Evolutionary conservation across 1,284 basidiomycete genomes (phyloP), one percentile per base, ranked within the genome.

Genomic region (Sanguinoderma infundibulare): DNA sequence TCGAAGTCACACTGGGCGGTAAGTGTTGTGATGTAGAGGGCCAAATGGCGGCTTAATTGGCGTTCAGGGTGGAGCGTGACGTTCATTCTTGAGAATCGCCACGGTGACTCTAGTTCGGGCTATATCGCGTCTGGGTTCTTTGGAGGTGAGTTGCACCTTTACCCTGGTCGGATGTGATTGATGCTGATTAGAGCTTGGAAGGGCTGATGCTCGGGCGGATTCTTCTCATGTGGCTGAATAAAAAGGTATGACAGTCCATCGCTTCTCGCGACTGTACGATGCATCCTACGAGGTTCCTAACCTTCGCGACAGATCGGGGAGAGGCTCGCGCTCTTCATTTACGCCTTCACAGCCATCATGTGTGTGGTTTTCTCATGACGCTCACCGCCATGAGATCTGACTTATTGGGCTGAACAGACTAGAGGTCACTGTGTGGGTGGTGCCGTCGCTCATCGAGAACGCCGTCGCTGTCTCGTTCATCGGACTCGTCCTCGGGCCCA

Each of bases 1-100:
- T 86, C 0, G 87, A 90, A 67, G 87, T 89, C 1, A 87, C 87
- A 0, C 80, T 88, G 52, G 87, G 86, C 65, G 85, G 85, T 84
- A 63, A 46, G 61, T 51, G 5, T 22, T n/a, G 7, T 5, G 0
- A 12, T 66, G 22, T 49, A 7, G 10, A 2, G 15, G 0, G 8
- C 24, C 28, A 9, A 30, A 0, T 9, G 8, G 7, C 4, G 14
- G 28, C 17, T 5, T 32, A 9, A 49, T 2, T n/a, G 17, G 1
- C 5, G 6, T n/a, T 6, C 26, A 66, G 65, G 62, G 3, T 66
- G 65, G 65, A 66, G 62, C n/a, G 59, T 66, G 14, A 63, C 64
- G 10, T 66, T 57, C 44, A 72, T 84, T 30, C 78, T 79, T 10
- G 60, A 75, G 38, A 72, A 73, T 60, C 71, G 76, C 14, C 66